Base-by-base conservation (phyloP, 805 yeast genomes). In the Saccharomycopsis fermentans region DNA sequence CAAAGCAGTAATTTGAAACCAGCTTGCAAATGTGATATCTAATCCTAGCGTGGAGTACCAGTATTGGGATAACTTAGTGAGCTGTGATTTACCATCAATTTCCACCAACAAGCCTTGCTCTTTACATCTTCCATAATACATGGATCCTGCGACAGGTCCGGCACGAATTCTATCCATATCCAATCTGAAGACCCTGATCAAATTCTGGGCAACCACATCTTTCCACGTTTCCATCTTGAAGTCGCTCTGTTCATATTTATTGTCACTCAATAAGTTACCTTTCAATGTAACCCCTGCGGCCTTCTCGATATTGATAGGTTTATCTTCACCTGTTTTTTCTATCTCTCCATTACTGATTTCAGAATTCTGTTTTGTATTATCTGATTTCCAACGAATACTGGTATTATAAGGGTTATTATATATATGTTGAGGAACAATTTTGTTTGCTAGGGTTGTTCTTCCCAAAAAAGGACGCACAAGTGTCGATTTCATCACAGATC, bases 141-240 rank as follows among this genome's bases (percentile, higher is more conserved):
- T 77, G 2, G 91, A 86, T 8, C 97, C 98, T 4, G 96, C 96
- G 63, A 92, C 84, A 0, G 97, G 90, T 29, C 97, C 98, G 0
- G 97, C 87, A 68, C 98, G 81, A 40, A 91, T 80, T 63, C 81
- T 81, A 74, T 92, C 98, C 95, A 92, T 90, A 71, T 92, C 97
- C 59, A 92, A 74, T 63, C 81, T 77, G 69, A 92, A 84, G 0
- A 70, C 53, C 4, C 78, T 74, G 58, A 87, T 79, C 24, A 85
- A 76, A 43, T 78, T 67, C 68, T 87, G 90, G 64, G 92, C 94
- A 39, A 87, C 67, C 0, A 76, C 74, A 62, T 76, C 78, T 61
- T 80, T 75, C 78, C 82, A 77, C 58, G 72, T 69, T 0, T 84
- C 79, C 50, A 80, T 68, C 58, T 70, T 68, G 61, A 74, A 75